Evolutionary conservation across 768 basidiomycete species (phyloP).

Genomic region (Lentinula guzmanii): DNA sequence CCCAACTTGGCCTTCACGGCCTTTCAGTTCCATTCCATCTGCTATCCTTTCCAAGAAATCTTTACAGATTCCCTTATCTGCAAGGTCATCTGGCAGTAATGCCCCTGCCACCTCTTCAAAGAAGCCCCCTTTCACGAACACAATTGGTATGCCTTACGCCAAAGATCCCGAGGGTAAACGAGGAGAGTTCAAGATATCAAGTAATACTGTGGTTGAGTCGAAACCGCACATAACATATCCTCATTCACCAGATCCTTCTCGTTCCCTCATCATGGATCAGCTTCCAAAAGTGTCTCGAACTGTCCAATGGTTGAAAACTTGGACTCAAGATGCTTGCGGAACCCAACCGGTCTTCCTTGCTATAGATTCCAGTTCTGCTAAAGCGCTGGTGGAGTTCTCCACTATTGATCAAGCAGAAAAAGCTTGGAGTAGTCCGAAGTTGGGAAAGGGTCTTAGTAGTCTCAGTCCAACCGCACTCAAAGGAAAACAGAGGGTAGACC

Average conservation of each 20-base stretch:
- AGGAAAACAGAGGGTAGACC: slow-evolving; percentile 37
- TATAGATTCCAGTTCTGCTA: slow-evolving; percentile 34
- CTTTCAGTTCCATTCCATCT: background rate
- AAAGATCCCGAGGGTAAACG: slow-evolving; percentile 39
- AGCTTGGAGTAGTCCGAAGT: slow-evolving; percentile 44
- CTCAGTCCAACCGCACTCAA: slow-evolving; percentile 31
- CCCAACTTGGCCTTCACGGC: background rate
- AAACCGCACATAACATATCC: slow-evolving; percentile 11
- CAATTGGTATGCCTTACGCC: slow-evolving; percentile 43
- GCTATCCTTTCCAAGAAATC: slow-evolving; percentile 11
- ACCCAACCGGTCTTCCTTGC: slow-evolving; percentile 32
- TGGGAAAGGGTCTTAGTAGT: slow-evolving; percentile 24
- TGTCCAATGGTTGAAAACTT: slow-evolving; percentile 32
- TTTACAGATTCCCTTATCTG: slow-evolving; percentile 11
- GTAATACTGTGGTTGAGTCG: slow-evolving; percentile 13
- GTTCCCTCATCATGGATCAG: slow-evolving; percentile 52
- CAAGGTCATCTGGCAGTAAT: background rate
- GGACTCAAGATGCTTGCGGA: slow-evolving; percentile 34
- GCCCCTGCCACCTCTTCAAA: background rate
- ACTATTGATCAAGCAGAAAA: slow-evolving; percentile 35
- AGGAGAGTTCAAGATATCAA: slow-evolving; percentile 33
- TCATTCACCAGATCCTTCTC: slow-evolving; percentile 40
- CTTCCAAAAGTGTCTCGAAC: slow-evolving; percentile 44
- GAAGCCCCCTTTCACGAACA: slow-evolving; percentile 9
- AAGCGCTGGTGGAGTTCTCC: slow-evolving; percentile 47